Percentiles rank a stretch among this genome's conserved stretches.
Evolutionary conservation across 2,329 filamentous ascomycete genomes (phyloP).

Genomic region (Fusarium pseudonygamai): DNA sequence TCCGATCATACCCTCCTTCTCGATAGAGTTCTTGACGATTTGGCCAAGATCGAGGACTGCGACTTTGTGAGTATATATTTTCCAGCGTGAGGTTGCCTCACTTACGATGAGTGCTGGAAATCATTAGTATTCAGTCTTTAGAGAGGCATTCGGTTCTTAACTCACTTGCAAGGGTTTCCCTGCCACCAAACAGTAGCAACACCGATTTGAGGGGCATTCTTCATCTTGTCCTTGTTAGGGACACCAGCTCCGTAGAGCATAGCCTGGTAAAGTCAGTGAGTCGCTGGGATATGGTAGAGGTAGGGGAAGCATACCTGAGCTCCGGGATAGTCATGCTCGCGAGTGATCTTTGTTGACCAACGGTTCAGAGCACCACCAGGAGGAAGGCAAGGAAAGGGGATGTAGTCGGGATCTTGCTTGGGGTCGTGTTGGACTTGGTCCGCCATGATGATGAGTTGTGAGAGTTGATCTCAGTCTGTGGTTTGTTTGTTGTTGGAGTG

Average conservation of each 20-base stretch:
- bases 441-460: slow-evolving; percentile 37
- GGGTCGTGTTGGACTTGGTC: slow-evolving; percentile 48
- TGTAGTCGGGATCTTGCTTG: slow-evolving; percentile 61
- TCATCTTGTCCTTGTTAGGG: slow-evolving; percentile 84
- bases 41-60: slow-evolving; percentile 86
- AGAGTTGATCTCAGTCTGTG: background rate
- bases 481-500: background rate
- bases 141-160: slow-evolving; percentile 33
- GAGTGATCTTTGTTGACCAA: slow-evolving; percentile 85
- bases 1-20: slow-evolving; percentile 86
- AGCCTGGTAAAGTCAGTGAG: slow-evolving; percentile 61
- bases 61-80: slow-evolving; percentile 23
- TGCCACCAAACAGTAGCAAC: slow-evolving; percentile 97
- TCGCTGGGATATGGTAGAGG: background rate
- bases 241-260: slow-evolving; percentile 97
- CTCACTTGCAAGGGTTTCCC: slow-evolving; percentile 93
- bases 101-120: slow-evolving; percentile 54
- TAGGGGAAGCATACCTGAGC: slow-evolving; percentile 71
- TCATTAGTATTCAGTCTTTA: slow-evolving; percentile 11
- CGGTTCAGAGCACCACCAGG: slow-evolving; percentile 75
- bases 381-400: slow-evolving; percentile 62
- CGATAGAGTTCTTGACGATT: slow-evolving; percentile 83
- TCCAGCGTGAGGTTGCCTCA: slow-evolving; percentile 16
- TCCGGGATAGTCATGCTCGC: slow-evolving; percentile 88
- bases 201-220: slow-evolving; percentile 88